Percentiles rank a stretch among this genome's conserved stretches.
phyloP scores from a whole-genome alignment of 768 basidiomycete genomes.

The Tulasnella sp. region DNA sequence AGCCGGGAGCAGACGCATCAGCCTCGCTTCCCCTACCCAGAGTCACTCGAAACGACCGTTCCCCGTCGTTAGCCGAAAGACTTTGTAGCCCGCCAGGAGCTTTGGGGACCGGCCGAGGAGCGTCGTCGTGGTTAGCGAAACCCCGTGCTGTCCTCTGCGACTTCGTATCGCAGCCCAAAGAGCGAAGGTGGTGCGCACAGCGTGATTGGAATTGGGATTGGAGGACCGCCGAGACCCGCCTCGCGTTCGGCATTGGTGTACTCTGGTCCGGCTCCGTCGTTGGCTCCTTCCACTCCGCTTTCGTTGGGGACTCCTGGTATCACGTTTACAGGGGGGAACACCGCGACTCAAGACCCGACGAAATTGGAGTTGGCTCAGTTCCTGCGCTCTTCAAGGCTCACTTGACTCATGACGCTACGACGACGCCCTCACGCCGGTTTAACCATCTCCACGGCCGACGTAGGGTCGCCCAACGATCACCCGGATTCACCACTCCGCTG shows the following conservation, averaged over 20 bases:
- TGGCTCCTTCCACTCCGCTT: neutral
- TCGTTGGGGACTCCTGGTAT: neutral
- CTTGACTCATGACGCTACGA: conserved; percentile 69
- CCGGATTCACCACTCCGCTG: no score
- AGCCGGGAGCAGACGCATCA: neutral
- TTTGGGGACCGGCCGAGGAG: conserved; percentile 7
- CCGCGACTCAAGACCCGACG: conserved; percentile 24
- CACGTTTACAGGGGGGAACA: neutral
- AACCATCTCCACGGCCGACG: conserved; percentile 87
- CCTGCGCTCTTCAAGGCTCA: conserved; percentile 77
- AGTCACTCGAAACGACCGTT: neutral
- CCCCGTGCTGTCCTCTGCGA: no score
- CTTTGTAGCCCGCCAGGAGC: conserved; percentile 5
- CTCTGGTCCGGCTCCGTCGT: neutral
- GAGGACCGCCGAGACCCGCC: neutral
- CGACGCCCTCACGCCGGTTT: conserved; percentile 71
- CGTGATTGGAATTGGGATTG: neutral
- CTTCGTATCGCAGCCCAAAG: neutral
- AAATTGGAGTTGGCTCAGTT: conserved; percentile 76
- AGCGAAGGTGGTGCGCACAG: neutral
- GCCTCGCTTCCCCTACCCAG: neutral
- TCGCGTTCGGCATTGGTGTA: neutral
- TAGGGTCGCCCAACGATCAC: conserved; percentile 75
- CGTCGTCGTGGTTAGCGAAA: neutral
- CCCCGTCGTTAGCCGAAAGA: neutral